A percentile compares a stretch with the other conserved stretches of the same genome.
Conservation (phyloP, 1,284 basidiomycete species). For the Pholiota adiposa region DNA sequence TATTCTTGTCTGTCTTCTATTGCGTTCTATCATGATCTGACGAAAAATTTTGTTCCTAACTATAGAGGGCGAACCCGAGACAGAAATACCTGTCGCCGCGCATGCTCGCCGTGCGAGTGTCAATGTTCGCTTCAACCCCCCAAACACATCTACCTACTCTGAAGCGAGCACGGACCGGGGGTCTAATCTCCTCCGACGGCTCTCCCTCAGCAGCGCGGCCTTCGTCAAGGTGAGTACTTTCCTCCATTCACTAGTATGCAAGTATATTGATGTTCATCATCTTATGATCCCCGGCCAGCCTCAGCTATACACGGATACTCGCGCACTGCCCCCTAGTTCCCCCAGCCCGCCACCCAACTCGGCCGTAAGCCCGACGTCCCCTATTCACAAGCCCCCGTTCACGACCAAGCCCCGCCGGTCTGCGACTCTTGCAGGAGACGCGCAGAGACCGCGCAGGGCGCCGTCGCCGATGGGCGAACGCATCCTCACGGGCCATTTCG, state of each 20-base stretch:
- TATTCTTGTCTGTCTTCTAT: conserved; percentile 15
- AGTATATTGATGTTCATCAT: conserved; percentile 14
- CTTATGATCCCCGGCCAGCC: conserved; percentile 20
- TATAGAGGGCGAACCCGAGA: conserved; percentile 47
- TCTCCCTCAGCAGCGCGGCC: conserved; percentile 63
- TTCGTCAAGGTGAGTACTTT: conserved; percentile 55
- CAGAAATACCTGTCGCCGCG: conserved; percentile 44
- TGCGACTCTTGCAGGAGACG: conserved; percentile 56
- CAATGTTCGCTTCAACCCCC: conserved; percentile 47
- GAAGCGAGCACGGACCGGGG: conserved; percentile 64
- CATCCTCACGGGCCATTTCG: conserved; percentile 82
- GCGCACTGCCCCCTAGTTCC: conserved; percentile 42
- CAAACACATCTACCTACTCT: conserved; percentile 40
- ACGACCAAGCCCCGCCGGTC: conserved; percentile 56
- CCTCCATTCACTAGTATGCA: conserved; percentile 15
- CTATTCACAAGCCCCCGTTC: conserved; percentile 40
- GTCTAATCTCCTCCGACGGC: conserved; percentile 66
- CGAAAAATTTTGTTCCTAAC: neutral
- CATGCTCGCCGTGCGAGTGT: conserved; percentile 57
- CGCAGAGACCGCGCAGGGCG: conserved; percentile 57
- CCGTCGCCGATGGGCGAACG: conserved; percentile 87
- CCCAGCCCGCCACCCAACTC: conserved; percentile 45
- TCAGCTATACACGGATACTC: conserved; percentile 23
- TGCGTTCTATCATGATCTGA: neutral
- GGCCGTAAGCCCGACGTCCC: conserved; percentile 33